Percentiles rank a stretch among this genome's conserved stretches.
Conservation (phyloP, 2,329 filamentous ascomycete species). For the Fonsecaea pugnacius region DNA sequence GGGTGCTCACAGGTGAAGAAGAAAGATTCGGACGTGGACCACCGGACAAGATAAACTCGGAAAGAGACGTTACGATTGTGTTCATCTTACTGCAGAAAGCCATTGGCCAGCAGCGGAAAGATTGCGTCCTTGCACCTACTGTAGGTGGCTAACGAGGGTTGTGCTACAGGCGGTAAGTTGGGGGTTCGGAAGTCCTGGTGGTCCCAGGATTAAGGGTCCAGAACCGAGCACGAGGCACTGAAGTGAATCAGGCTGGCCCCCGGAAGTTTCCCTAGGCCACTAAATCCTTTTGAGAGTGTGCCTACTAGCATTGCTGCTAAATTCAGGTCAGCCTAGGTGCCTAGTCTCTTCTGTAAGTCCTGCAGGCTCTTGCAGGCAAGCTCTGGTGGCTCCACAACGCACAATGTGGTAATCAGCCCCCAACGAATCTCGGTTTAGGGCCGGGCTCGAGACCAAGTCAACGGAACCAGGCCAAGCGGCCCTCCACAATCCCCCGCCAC, state of each 20-base stretch:
- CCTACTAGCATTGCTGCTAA: background rate
- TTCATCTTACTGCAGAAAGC: background rate
- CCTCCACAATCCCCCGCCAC: background rate
- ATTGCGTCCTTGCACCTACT: background rate
- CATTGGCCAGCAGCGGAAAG: background rate
- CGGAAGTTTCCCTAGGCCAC: background rate
- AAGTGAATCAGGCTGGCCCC: background rate
- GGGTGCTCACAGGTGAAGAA: background rate
- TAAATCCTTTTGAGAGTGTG: background rate
- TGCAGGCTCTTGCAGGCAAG: background rate
- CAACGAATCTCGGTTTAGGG: background rate
- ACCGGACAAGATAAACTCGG: background rate
- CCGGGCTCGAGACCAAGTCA: background rate
- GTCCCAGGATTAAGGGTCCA: background rate
- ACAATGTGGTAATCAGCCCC: slow-evolving; percentile 2
- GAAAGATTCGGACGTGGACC: background rate
- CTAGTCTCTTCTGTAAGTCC: background rate
- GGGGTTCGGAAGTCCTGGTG: background rate
- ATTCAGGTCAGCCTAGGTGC: background rate
- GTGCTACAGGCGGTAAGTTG: background rate
- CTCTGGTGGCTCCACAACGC: background rate
- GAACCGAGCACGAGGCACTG: background rate
- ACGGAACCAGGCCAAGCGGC: background rate
- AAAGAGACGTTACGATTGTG: background rate
- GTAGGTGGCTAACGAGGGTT: background rate